Percentiles rank a stretch among this genome's conserved stretches.
phyloP scores from a whole-genome alignment of 768 basidiomycete genomes.

The Boletellus sp. region DNA sequence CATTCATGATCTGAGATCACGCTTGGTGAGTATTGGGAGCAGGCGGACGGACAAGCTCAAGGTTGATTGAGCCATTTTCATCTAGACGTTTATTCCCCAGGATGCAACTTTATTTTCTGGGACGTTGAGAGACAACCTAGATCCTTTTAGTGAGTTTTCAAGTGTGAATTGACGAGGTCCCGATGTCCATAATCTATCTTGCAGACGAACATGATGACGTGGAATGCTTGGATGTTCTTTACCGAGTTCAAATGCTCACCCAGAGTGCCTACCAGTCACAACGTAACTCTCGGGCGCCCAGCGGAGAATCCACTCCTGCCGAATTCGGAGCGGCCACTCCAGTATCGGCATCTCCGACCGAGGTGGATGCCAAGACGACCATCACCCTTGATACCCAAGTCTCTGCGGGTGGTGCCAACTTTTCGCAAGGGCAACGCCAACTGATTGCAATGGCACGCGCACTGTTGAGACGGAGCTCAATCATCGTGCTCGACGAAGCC shows the following conservation, averaged over 20 bases:
- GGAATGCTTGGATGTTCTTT: conserved; percentile 77
- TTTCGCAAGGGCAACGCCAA: conserved; percentile 90
- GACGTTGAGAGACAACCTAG: conserved; percentile 69
- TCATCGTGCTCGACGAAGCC: conserved; percentile 80
- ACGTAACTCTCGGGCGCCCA: conserved; percentile 47
- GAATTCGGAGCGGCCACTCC: conserved; percentile 40
- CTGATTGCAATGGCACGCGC: conserved; percentile 85
- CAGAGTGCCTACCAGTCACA: conserved; percentile 47
- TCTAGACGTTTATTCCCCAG: conserved; percentile 73
- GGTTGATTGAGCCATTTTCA: not conserved
- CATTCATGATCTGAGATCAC: conserved; percentile 75
- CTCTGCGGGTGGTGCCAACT: conserved; percentile 83
- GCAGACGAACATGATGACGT: conserved; percentile 72
- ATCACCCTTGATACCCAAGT: conserved; percentile 75
- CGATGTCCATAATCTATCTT: not conserved
- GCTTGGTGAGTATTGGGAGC: conserved; percentile 45
- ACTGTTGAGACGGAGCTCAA: conserved; percentile 62
- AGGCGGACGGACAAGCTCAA: not conserved
- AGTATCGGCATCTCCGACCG: conserved; percentile 44
- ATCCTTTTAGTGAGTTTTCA: conserved; percentile 54
- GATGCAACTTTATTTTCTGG: conserved; percentile 80
- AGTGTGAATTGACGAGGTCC: not conserved
- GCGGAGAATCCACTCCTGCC: conserved; percentile 41
- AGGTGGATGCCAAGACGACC: conserved; percentile 51
- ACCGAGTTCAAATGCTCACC: conserved; percentile 74